A percentile compares a stretch with the other conserved stretches of the same genome.
Evolutionary conservation across 352 stramenopile genomes (phyloP).

Genomic region (Phytophthora tentaculata): DNA sequence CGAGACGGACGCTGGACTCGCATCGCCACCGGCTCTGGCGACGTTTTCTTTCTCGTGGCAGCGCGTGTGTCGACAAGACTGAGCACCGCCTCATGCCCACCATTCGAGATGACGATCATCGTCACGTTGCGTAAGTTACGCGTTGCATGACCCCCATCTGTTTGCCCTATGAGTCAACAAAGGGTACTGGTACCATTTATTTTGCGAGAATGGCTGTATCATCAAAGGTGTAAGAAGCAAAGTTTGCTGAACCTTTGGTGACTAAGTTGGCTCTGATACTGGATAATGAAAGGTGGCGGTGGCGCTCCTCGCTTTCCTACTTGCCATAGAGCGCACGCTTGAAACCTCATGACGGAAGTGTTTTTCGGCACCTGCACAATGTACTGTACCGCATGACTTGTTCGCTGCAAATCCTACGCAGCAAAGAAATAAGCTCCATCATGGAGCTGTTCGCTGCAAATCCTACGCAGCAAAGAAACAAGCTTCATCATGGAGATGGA

Average conservation of each 20-base stretch:
- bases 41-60: constrained; percentile 17
- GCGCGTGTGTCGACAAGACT: constrained; percentile 21
- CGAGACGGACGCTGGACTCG: constrained; percentile 1
- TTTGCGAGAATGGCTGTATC: background rate
- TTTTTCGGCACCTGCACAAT: background rate
- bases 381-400: background rate
- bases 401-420: constrained; percentile 1
- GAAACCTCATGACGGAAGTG: background rate
- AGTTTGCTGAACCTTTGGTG: background rate
- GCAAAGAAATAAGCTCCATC: constrained; percentile 2
- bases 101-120: constrained; percentile 13
- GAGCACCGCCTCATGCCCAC: constrained; percentile 9
- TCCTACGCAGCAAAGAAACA: constrained; percentile 1
- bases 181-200: background rate
- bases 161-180: constrained; percentile 30
- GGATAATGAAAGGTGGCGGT: background rate
- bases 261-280: background rate
- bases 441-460: background rate
- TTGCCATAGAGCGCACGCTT: background rate
- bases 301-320: background rate
- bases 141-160: constrained; percentile 12
- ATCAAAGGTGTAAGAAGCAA: background rate
- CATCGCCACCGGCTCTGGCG: constrained; percentile 5
- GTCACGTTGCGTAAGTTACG: constrained; percentile 13
- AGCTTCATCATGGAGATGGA: too few species aligned